Evolutionary conservation across 83 land plant species (phyloP).

Genomic region (Isoetes engelmannii): DNA sequence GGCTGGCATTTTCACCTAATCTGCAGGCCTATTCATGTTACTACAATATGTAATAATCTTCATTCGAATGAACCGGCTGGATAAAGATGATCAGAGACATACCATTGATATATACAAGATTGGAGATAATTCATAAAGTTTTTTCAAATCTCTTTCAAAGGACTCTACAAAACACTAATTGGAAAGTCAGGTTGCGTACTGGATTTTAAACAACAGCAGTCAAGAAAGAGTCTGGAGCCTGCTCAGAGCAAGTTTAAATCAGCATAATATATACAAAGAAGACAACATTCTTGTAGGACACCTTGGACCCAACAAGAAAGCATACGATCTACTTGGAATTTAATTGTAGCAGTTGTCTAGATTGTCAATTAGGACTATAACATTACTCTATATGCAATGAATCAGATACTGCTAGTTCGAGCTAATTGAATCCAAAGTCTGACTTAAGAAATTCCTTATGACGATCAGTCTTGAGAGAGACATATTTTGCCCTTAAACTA

Average conservation of each 20-base stretch:
- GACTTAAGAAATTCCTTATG: too few species aligned
- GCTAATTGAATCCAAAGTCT: too few species aligned
- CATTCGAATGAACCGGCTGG: background rate
- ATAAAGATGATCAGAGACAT: slow-evolving; percentile 1
- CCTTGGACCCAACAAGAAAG: too few species aligned
- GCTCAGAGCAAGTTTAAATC: slow-evolving; percentile 1
- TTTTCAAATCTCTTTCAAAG: slow-evolving; percentile 55
- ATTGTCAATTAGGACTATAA: background rate
- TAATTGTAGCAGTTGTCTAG: too few species aligned
- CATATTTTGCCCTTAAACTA: too few species aligned
- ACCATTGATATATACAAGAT: slow-evolving; percentile 77
- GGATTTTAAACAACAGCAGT: slow-evolving; percentile 83
- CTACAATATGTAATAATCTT: background rate
- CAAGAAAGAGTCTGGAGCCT: slow-evolving; percentile 88
- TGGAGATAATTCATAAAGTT: slow-evolving; percentile 66
- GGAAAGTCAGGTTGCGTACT: slow-evolving; percentile 96
- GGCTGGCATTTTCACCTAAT: slow-evolving; percentile 35
- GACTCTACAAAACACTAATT: slow-evolving; percentile 86
- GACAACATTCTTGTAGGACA: background rate
- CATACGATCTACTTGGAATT: too few species aligned
- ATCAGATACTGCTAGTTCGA: too few species aligned
- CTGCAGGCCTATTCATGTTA: background rate
- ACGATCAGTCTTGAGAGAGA: too few species aligned
- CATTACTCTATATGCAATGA: too few species aligned
- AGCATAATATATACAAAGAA: background rate